Evolutionary conservation across 2,329 filamentous ascomycete species (phyloP), one percentile per base, ranked within the genome.

Genomic region (Colletotrichum cereale): DNA sequence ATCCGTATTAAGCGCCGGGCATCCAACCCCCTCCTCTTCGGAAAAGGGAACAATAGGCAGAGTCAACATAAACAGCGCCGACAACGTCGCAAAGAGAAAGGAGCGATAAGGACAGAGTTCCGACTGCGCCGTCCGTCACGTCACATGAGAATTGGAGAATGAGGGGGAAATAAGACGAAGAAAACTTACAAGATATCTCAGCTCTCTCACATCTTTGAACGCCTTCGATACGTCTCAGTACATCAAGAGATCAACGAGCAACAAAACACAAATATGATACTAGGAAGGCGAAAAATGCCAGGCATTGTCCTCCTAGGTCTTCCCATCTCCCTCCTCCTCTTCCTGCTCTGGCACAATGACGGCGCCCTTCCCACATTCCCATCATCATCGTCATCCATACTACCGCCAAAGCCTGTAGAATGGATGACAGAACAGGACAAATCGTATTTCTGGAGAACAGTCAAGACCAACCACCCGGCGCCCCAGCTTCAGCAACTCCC

Each of bases 401-500:
- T 24, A 6, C 48, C 44, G 0, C 70, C 70, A 2, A 62, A 50
- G 5, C 62, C 70, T 1, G 14, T 71, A 60, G 1, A 70, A 0
- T 72, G 61, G 66, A 50, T 50, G 40, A 68, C 62, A 10, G 53
- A 60, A 2, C 29, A 36, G 12, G 36, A 40, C 47, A 2, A 57
- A 48, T 44, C 47, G 1, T 72, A 68, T 60, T 66, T 76, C 21
- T 76, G 76, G 76, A 68, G 73, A 31, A 74, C 42, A 11, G 63
- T 77, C 66, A 56, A 72, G 14, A 68, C 72, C 55, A 64, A 73
- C 31, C 75, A 75, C 26, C 52, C 31, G 2, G 68, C 75, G 24
- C 67, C 75, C 2, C 36, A 73, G 0, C 74, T 81, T 16, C 78
- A 75, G 21, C 75, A 75, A 6, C 75, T 83, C 14, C 81, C 81